Evolutionary conservation across 139 green algal genomes (phyloP).

Genomic region (Micractinium conductrix): DNA sequence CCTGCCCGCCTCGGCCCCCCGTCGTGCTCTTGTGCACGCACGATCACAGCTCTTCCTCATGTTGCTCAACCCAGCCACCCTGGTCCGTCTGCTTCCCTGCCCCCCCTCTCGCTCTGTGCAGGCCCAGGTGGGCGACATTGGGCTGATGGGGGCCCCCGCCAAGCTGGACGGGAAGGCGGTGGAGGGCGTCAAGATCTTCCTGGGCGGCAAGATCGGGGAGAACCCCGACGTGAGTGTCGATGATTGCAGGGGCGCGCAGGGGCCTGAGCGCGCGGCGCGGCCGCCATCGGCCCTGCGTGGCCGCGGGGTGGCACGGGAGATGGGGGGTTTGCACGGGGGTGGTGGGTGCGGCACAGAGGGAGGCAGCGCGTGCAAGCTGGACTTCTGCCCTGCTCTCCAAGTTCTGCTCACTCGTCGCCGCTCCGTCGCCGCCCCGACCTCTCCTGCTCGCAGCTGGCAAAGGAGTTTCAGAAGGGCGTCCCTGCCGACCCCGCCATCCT

Average conservation of each 20-base stretch:
- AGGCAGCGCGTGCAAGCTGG: no score
- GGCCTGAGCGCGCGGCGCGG: no score
- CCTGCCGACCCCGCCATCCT: constrained; percentile 69
- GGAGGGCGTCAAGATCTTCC: constrained; percentile 92
- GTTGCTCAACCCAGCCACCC: not conserved
- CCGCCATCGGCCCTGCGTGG: no score
- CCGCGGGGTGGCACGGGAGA: no score
- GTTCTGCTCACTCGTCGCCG: no score
- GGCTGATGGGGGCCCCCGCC: constrained; percentile 91
- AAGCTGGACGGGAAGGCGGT: constrained; percentile 89
- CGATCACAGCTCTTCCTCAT: not conserved
- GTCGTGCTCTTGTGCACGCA: no score
- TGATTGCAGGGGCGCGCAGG: no score
- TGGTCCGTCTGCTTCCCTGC: not conserved
- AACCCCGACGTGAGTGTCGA: constrained; percentile 35
- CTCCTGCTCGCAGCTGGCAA: constrained; percentile 55
- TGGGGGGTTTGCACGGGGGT: no score
- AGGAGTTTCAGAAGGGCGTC: constrained; percentile 76
- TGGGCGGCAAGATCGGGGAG: constrained; percentile 79
- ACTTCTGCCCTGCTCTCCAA: no score
- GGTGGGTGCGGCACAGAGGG: no score
- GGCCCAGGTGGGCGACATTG: constrained; percentile 93
- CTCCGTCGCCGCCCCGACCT: not conserved
- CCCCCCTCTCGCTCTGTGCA: constrained; percentile 15
- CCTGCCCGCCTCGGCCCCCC: not conserved